Percentiles rank a stretch among this genome's conserved stretches.
Evolutionary conservation across 805 yeast genomes (phyloP).

Genomic region (Zygosaccharomyces bisporus): DNA sequence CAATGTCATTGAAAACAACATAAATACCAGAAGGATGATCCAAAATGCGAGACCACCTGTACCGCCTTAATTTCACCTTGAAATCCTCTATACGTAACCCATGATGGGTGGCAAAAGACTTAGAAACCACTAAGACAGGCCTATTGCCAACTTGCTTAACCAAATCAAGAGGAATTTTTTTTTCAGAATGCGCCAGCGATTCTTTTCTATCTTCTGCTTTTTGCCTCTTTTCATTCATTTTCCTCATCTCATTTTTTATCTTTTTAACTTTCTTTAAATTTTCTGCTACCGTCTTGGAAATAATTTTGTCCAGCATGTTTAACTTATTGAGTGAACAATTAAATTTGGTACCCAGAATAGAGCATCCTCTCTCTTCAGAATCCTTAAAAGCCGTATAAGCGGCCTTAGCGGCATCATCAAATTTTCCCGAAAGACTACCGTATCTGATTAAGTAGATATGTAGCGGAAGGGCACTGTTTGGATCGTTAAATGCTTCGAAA

Average conservation of each 20-base stretch:
- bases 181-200: slow-evolving; percentile 14
- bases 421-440: slow-evolving; percentile 50
- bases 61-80: slow-evolving; percentile 52
- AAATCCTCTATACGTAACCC: slow-evolving; percentile 57
- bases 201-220: slow-evolving; percentile 8
- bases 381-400: slow-evolving; percentile 46
- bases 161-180: slow-evolving; percentile 46
- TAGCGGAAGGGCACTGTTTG: slow-evolving; percentile 71
- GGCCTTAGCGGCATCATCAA: slow-evolving; percentile 45
- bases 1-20: slow-evolving; percentile 54
- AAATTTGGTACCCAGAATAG: slow-evolving; percentile 49
- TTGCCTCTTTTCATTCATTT: slow-evolving; percentile 20
- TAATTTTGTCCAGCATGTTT: slow-evolving; percentile 37
- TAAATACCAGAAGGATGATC: slow-evolving; percentile 64
- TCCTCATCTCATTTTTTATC: slow-evolving; percentile 30
- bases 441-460: slow-evolving; percentile 65
- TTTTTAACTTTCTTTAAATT: slow-evolving; percentile 41
- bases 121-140: slow-evolving; percentile 51
- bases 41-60: slow-evolving; percentile 63
- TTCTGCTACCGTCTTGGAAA: slow-evolving; percentile 31
- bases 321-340: slow-evolving; percentile 50
- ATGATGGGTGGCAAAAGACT: slow-evolving; percentile 52
- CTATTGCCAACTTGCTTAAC: slow-evolving; percentile 49
- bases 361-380: slow-evolving; percentile 40
- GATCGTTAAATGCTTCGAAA: slow-evolving; percentile 60